Evolutionary conservation across 441 rosid genomes (phyloP).

Genomic region (Kokia cookei): DNA sequence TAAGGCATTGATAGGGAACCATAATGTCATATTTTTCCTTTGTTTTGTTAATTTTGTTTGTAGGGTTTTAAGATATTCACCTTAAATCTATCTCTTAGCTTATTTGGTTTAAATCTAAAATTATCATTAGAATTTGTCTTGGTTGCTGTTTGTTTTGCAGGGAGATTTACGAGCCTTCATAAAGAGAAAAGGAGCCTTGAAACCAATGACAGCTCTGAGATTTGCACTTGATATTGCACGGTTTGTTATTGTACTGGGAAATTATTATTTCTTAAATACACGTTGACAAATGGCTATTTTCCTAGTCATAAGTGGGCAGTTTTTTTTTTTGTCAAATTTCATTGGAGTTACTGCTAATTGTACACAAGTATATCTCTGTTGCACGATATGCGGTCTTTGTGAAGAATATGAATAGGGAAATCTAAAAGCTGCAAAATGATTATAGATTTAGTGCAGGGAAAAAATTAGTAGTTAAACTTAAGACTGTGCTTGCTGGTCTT

Average conservation of each 20-base stretch:
- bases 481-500: background rate
- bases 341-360: background rate
- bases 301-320: background rate
- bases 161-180: slow-evolving; percentile 73
- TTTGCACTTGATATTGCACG: slow-evolving; percentile 96
- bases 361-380: background rate
- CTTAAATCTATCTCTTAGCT: background rate
- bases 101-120: background rate
- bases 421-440: background rate
- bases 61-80: background rate
- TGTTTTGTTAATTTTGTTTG: background rate
- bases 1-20: background rate
- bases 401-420: background rate
- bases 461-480: background rate
- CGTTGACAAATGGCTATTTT: background rate
- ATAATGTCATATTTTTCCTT: background rate
- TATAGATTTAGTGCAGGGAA: background rate
- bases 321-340: background rate
- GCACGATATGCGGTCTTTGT: background rate
- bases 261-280: background rate
- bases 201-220: slow-evolving; percentile 50
- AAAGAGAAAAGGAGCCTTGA: slow-evolving; percentile 53
- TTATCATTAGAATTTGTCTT: background rate
- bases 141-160: slow-evolving; percentile 28
- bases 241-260: slow-evolving; percentile 22